phyloP scores from a whole-genome alignment of 1,139 yeast species.

The Lodderomyces beijingensis region DNA sequence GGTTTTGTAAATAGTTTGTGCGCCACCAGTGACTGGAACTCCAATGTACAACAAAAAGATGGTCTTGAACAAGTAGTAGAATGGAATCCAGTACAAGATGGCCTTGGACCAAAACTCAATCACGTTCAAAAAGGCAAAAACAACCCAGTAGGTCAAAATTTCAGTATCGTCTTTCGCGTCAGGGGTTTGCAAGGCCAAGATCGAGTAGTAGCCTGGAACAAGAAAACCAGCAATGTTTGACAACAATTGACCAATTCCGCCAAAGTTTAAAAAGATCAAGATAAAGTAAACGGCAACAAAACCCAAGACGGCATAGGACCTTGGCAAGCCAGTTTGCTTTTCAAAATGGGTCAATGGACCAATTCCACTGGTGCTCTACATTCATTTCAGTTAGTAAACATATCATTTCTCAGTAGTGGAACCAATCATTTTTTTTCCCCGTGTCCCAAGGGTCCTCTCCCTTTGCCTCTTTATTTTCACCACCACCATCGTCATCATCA shows the following conservation, averaged over 20 bases:
- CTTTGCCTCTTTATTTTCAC: too few species aligned
- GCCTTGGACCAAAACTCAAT: slow-evolving; percentile 95
- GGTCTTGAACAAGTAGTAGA: slow-evolving; percentile 93
- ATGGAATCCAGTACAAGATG: slow-evolving; percentile 90
- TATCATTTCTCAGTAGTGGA: too few species aligned
- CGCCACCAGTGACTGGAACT: slow-evolving; percentile 85
- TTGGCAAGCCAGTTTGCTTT: slow-evolving; percentile 70
- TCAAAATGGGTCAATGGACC: slow-evolving; percentile 53
- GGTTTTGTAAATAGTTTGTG: slow-evolving; percentile 59
- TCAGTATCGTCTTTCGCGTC: slow-evolving; percentile 74
- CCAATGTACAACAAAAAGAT: slow-evolving; percentile 83
- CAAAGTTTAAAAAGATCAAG: slow-evolving; percentile 79
- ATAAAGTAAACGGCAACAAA: slow-evolving; percentile 63
- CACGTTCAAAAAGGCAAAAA: slow-evolving; percentile 85
- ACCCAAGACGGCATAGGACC: slow-evolving; percentile 78
- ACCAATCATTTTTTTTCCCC: too few species aligned
- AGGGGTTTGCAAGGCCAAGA: slow-evolving; percentile 74
- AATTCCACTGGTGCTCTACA: slow-evolving; percentile 27
- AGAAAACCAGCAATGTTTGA: slow-evolving; percentile 91
- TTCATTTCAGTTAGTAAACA: too few species aligned
- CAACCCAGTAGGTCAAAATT: slow-evolving; percentile 93
- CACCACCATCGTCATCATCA: too few species aligned
- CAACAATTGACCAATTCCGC: slow-evolving; percentile 89
- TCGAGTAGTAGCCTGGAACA: slow-evolving; percentile 85
- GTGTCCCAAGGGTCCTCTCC: too few species aligned